These are phyloP conservation scores for Sporothrix globosa DNA, from an alignment of 2,329 filamentous ascomycete species.

Conservation along the genomic window DNA sequence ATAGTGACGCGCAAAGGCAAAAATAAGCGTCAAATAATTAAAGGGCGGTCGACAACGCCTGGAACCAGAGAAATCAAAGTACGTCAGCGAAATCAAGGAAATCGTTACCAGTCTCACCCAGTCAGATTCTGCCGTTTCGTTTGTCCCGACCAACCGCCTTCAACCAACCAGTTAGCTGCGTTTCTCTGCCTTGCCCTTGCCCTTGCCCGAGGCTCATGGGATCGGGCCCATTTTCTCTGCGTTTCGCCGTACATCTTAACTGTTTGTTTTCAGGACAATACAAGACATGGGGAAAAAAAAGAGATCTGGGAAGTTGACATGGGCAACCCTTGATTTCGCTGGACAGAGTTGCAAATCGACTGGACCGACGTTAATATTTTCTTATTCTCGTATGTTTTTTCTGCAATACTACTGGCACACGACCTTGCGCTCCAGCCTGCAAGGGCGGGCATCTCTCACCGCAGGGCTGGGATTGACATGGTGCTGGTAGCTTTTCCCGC, in stretches of 20 bases:
- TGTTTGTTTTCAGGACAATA: background rate
- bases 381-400: background rate
- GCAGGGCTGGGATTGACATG: background rate
- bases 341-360: background rate
- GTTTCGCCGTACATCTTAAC: background rate
- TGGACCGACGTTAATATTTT: background rate
- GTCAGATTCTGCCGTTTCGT: background rate
- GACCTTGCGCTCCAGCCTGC: background rate
- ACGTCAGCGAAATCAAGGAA: conserved; percentile 15
- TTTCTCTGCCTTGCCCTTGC: background rate
- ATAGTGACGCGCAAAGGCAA: too few relatives aligned
- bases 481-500: background rate
- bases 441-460: too few relatives aligned
- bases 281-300: background rate
- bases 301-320: background rate
- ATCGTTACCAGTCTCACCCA: conserved; percentile 22
- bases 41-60: conserved; percentile 20
- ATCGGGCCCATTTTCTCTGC: background rate
- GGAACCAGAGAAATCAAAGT: conserved; percentile 1
- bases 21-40: background rate
- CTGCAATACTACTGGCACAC: conserved; percentile 1
- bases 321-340: background rate
- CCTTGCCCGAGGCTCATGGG: background rate
- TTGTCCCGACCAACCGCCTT: background rate
- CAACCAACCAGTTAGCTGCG: background rate